Conservation (phyloP, 2,329 filamentous ascomycete species). For the Furcasterigmium sp. region DNA sequence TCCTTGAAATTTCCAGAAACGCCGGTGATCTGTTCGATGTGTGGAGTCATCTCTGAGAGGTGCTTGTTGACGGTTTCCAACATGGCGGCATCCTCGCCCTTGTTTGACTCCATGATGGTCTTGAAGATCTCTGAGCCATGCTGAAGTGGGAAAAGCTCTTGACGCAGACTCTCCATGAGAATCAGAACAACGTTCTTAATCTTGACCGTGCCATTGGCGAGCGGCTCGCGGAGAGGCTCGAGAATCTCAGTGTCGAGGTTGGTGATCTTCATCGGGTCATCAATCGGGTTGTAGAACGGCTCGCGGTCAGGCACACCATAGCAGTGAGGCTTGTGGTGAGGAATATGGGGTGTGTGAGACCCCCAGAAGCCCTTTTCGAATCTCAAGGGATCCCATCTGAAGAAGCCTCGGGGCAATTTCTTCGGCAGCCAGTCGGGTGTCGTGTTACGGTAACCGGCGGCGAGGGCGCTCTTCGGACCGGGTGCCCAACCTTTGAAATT, state of each 20-base stretch:
- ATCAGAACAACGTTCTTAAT: conserved; percentile 30
- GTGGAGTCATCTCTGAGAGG: conserved; percentile 16
- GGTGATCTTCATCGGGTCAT: conserved; percentile 24
- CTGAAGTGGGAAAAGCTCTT: conserved; percentile 28
- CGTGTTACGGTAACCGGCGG: conserved; percentile 17
- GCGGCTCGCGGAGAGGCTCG: conserved; percentile 8
- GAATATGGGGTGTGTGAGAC: neutral
- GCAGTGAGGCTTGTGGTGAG: neutral
- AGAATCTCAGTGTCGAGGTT: conserved; percentile 22
- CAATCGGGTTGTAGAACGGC: conserved; percentile 22
- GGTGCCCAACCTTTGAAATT: conserved; percentile 28
- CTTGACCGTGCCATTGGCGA: conserved; percentile 14
- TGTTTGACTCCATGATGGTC: conserved; percentile 15
- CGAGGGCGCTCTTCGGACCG: conserved; percentile 15
- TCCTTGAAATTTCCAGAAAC: conserved; percentile 1
- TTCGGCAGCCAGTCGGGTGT: conserved; percentile 23
- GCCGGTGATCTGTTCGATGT: conserved; percentile 17
- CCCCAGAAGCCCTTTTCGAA: conserved; percentile 13
- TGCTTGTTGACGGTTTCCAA: conserved; percentile 15
- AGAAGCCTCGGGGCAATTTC: conserved; percentile 19
- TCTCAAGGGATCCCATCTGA: conserved; percentile 20
- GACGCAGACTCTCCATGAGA: conserved; percentile 28
- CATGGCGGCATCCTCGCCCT: conserved; percentile 18
- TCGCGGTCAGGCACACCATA: conserved; percentile 11
- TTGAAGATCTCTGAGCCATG: conserved; percentile 22